Base-by-base conservation (phyloP, 768 basidiomycete genomes). In the Trametes sanguinea region DNA sequence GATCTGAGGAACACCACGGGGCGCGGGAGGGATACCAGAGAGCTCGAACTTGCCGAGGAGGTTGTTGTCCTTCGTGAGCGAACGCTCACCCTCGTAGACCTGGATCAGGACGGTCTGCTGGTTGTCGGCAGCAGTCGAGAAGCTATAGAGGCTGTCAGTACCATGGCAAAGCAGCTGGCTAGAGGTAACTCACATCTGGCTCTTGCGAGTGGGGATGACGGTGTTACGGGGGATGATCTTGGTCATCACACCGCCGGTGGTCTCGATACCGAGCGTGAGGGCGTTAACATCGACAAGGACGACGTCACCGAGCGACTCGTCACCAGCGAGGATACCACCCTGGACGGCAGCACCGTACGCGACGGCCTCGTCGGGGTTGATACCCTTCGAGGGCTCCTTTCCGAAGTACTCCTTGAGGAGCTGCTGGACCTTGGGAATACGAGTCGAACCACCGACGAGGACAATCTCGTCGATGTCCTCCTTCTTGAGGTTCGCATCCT, bases 361-460 rank as follows among this genome's bases (percentile, higher is more conserved):
- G 68, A 99, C 96, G 64, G 96, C 96, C 81, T 99, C 96, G 76
- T 99, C 96, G 55, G 95, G 95, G 84, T 99, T 98, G 81, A 98
- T 99, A 67, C 92, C 91, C 84, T 94, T 95, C 65, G 95, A 95
- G 55, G 95, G 95, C 75, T 98, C 96, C 81, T 92, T 97, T 74
- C 94, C 88, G 77, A 98, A 99, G 83, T 86, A 98, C 75, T 98
- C 95, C 78, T 94, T 95, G 74, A 99, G 87, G 75, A 98, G 92
- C 71, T 97, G 93, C 73, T 98, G 95, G 66, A 99, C 94, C 82
- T 97, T 97, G 77, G 96, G 96, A 71, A 99, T 99, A 88, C 96
- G 95, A 68, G 96, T 99, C 32, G 96, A 98, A 77, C 94, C 94
- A 76, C 94, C 94, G 63, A 96, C 94, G 55, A 96, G 92, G 52